Base-by-base conservation (phyloP, 129 eudicot species). In the Apium graveolens region DNA sequence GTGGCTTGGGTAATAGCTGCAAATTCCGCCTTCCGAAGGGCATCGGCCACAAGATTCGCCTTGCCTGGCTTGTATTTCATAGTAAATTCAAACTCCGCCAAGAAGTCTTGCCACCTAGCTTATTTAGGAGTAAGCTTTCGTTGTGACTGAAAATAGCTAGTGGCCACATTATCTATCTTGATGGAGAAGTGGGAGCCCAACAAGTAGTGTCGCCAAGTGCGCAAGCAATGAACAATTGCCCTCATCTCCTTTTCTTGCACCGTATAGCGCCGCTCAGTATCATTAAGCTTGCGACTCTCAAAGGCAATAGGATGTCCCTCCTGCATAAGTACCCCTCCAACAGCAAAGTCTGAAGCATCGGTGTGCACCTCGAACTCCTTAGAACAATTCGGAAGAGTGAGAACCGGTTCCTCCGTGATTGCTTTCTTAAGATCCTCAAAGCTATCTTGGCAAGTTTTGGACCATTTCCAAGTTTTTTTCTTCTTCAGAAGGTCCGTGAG, bases 401-500 rank as follows among this genome's bases (percentile, higher is more conserved):
- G 12, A 5, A 80, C 48, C 1, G 45, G 74, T 1, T 57, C 63
- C 17, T 65, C 10, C 21, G 32, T 29, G 1, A 80, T 5, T 0
- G 37, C 66, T 8, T 41, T 11, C n/a, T 55, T 62, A 3, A 74
- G 49, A 3, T 27, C 70, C 0, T 79, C 70, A 34, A 79, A 79
- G 12, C 69, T 75, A 6, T 27, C 14, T 13, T 44, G 17, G 24
- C 77, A 79, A 12, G 3, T 1, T 1, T 17, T 7, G 12, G 45
- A 17, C 72, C 72, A 80, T 7, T 44, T 70, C 76, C 66, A 78
- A 1, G 10, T 1, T 5, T 46, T 35, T 7, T 16, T 32, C 16
- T 51, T 79, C 78, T 35, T 80, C 6, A 70, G 39, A n/a, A 80
- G 49, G 55, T 80, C 71, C 8, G 73, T 80, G 20, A 72, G 11